Evolutionary conservation across 345 rosid species (phyloP).

Genomic region (Syzygium grande): DNA sequence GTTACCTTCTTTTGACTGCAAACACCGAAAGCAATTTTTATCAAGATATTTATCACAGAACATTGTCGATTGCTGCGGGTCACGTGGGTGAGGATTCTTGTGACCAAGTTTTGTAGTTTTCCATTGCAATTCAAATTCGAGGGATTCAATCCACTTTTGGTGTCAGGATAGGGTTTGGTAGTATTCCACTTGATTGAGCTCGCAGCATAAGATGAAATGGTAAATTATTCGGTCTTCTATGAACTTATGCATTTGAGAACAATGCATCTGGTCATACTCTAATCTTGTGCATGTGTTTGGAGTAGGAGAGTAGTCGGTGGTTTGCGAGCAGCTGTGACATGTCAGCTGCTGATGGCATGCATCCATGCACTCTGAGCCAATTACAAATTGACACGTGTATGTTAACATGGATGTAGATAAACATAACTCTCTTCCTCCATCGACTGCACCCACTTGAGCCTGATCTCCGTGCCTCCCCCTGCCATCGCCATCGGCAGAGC

Average conservation of each 20-base stretch:
- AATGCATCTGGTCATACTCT: not conserved
- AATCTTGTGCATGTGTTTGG: not conserved
- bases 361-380: not conserved
- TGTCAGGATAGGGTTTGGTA: not conserved
- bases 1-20: not conserved
- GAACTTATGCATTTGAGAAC: not conserved
- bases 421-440: not conserved
- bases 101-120: not conserved
- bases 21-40: not conserved
- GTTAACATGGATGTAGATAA: not conserved
- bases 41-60: not conserved
- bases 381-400: not conserved
- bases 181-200: not conserved
- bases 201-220: not conserved
- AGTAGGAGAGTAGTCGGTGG: not conserved
- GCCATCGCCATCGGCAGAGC: not conserved
- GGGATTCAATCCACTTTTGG: not conserved
- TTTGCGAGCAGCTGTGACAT: not conserved
- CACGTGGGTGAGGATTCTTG: not conserved
- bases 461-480: not conserved
- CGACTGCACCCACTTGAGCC: not conserved
- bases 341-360: not conserved
- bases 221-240: not conserved
- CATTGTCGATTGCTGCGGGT: not conserved
- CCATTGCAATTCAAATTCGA: not conserved